phyloP scores from a whole-genome alignment of 768 basidiomycete species.

The Auricularia sp. region DNA sequence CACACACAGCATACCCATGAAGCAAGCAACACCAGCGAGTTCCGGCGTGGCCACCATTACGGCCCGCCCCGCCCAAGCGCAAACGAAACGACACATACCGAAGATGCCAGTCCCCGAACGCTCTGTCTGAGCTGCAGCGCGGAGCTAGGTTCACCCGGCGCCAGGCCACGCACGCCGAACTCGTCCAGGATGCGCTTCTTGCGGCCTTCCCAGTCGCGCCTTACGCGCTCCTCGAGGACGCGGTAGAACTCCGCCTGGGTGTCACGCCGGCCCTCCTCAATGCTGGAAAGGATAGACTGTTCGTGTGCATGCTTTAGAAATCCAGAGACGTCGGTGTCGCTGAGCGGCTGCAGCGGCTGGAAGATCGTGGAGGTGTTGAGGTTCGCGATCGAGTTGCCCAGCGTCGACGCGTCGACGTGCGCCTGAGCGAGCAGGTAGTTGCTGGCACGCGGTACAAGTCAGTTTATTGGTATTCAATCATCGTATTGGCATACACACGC shows the following conservation, averaged over 20 bases:
- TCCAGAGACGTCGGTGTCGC: slow-evolving; percentile 89
- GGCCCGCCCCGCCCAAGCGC: no score
- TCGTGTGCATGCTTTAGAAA: slow-evolving; percentile 92
- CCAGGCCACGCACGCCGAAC: slow-evolving; percentile 54
- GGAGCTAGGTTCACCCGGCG: slow-evolving; percentile 32
- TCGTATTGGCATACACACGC: slow-evolving; percentile 27
- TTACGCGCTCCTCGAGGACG: slow-evolving; percentile 61
- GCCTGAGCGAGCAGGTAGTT: slow-evolving; percentile 91
- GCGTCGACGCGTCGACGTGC: slow-evolving; percentile 83
- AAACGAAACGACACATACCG: not conserved
- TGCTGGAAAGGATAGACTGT: slow-evolving; percentile 87
- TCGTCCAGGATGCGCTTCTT: slow-evolving; percentile 88
- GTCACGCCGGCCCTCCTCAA: slow-evolving; percentile 78
- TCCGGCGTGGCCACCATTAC: no score
- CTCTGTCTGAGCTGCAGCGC: not conserved
- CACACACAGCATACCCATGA: no score
- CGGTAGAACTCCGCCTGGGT: slow-evolving; percentile 81
- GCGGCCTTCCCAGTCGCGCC: slow-evolving; percentile 80
- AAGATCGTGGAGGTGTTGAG: slow-evolving; percentile 76
- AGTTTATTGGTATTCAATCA: not conserved
- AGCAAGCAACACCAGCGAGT: no score
- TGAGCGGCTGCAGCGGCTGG: slow-evolving; percentile 81
- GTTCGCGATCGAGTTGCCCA: slow-evolving; percentile 73
- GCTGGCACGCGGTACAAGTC: slow-evolving; percentile 26
- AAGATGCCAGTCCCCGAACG: slow-evolving; percentile 2